Conservation (phyloP, 2,329 filamentous ascomycete genomes). For the Calonectria henricotiae region DNA sequence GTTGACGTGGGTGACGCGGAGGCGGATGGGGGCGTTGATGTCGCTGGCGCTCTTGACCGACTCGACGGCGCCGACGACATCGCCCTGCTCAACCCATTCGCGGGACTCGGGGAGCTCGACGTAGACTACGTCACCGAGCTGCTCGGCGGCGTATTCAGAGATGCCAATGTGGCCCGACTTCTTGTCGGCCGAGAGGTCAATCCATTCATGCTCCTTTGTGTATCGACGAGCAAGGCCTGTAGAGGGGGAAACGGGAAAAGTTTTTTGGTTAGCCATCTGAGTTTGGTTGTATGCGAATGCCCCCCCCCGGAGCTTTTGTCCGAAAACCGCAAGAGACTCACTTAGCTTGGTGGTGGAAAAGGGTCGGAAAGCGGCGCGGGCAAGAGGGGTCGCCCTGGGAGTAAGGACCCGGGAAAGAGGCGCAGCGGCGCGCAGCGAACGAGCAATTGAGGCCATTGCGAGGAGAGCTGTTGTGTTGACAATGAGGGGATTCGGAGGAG, state of each 20-base stretch:
- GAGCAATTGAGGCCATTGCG: slow-evolving; percentile 76
- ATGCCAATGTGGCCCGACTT: slow-evolving; percentile 89
- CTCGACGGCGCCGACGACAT: slow-evolving; percentile 94
- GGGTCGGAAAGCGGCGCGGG: slow-evolving; percentile 62
- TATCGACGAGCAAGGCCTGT: slow-evolving; percentile 83
- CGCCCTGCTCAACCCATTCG: slow-evolving; percentile 80
- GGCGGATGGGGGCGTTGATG: slow-evolving; percentile 90
- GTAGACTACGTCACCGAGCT: slow-evolving; percentile 96
- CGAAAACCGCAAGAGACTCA: slow-evolving; percentile 48
- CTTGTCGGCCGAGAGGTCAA: slow-evolving; percentile 87
- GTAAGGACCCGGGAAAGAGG: slow-evolving; percentile 61
- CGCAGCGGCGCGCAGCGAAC: slow-evolving; percentile 68
- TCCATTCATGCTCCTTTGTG: slow-evolving; percentile 98
- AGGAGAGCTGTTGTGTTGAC: slow-evolving; percentile 30
- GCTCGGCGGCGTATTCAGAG: slow-evolving; percentile 90
- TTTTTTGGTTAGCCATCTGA: slow-evolving; percentile 9
- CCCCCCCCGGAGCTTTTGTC: slow-evolving; percentile 21
- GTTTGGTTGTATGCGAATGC: slow-evolving; percentile 5
- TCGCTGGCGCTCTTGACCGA: slow-evolving; percentile 99
- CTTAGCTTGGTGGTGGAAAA: slow-evolving; percentile 62
- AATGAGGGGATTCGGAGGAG: slow-evolving; percentile 34
- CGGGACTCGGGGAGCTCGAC: slow-evolving; percentile 88
- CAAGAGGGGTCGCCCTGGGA: slow-evolving; percentile 60
- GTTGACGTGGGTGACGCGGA: slow-evolving; percentile 85
- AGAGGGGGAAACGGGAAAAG: slow-evolving; percentile 11